These are phyloP conservation scores for Gaertneriomyces semiglobifer DNA, from an alignment of 192 early-diverging fungal species.

Conservation along the genomic window DNA sequence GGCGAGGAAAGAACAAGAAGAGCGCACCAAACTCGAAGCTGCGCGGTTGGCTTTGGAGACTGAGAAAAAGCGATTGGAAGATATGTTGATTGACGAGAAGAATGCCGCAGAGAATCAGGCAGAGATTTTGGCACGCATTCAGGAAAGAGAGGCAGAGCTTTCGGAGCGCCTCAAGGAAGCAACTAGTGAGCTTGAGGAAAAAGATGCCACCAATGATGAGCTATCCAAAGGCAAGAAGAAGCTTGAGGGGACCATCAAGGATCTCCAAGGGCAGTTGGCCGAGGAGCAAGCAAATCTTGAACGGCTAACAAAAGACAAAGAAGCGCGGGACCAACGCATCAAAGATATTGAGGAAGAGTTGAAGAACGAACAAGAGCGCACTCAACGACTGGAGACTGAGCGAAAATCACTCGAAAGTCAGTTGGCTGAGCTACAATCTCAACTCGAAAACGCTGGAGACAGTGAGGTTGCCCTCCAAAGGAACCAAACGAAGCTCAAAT, in stretches of 20 bases:
- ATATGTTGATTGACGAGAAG: constrained; percentile 67
- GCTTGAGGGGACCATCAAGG: constrained; percentile 40
- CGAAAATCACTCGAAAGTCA: constrained; percentile 44
- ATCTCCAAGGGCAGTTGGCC: constrained; percentile 28
- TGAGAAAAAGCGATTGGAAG: constrained; percentile 69
- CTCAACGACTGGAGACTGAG: constrained; percentile 44
- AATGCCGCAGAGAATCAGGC: constrained; percentile 76
- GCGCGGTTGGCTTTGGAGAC: constrained; percentile 57
- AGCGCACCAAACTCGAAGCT: constrained; percentile 57
- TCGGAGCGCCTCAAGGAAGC: constrained; percentile 44
- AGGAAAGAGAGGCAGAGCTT: constrained; percentile 59
- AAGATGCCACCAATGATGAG: constrained; percentile 45
- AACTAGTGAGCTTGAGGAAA: constrained; percentile 45
- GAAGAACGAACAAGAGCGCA: constrained; percentile 30
- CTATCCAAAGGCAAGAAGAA: constrained; percentile 34
- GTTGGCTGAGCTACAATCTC: constrained; percentile 39
- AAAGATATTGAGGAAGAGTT: constrained; percentile 52
- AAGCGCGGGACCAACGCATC: constrained; percentile 44
- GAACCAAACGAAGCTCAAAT: constrained; percentile 48
- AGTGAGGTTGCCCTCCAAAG: constrained; percentile 42
- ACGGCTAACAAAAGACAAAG: constrained; percentile 55
- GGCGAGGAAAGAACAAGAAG: constrained; percentile 55
- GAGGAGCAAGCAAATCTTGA: constrained; percentile 39
- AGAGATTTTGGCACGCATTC: constrained; percentile 78
- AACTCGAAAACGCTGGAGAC: constrained; percentile 44